phyloP scores from a whole-genome alignment of 2,329 filamentous ascomycete species.

The Nothophoma quercina region DNA sequence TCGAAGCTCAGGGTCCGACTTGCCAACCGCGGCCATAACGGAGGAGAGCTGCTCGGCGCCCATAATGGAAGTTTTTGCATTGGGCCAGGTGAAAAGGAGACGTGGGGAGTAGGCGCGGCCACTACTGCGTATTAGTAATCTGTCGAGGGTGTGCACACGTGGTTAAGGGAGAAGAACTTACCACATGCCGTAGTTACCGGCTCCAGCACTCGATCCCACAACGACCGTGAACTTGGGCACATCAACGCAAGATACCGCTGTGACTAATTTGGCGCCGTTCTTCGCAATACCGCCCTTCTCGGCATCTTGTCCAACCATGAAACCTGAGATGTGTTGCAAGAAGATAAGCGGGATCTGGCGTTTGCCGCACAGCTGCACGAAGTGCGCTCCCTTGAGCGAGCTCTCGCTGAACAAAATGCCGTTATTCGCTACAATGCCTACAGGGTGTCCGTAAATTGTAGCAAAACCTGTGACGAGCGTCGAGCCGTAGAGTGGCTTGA shows the following conservation, averaged over 20 bases:
- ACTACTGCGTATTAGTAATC: constrained; percentile 50
- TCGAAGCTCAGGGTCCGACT: constrained; percentile 81
- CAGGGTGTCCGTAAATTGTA: constrained; percentile 84
- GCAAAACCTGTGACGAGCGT: constrained; percentile 92
- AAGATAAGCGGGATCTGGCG: constrained; percentile 90
- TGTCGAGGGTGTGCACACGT: too few species aligned
- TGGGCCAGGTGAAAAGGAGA: constrained; percentile 97
- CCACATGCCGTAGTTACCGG: constrained; percentile 98
- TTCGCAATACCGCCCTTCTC: constrained; percentile 97
- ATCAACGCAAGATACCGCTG: constrained; percentile 89
- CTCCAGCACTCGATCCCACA: constrained; percentile 90
- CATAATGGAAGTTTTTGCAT: constrained; percentile 96
- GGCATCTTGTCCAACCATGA: constrained; percentile 95
- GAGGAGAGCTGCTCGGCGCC: constrained; percentile 87
- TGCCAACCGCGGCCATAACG: constrained; percentile 95
- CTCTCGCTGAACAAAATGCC: constrained; percentile 92
- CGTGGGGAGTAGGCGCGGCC: constrained; percentile 90
- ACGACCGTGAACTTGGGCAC: constrained; percentile 98
- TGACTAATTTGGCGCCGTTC: constrained; percentile 96
- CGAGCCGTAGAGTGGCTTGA: constrained; percentile 89
- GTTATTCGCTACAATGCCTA: constrained; percentile 95
- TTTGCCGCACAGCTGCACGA: constrained; percentile 92
- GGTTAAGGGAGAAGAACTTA: constrained; percentile 52
- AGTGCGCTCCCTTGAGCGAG: constrained; percentile 92
- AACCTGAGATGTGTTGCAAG: constrained; percentile 95